Evolutionary conservation across 768 basidiomycete species (phyloP), one percentile per base, ranked within the genome.

Genomic region (Russula sp.): DNA sequence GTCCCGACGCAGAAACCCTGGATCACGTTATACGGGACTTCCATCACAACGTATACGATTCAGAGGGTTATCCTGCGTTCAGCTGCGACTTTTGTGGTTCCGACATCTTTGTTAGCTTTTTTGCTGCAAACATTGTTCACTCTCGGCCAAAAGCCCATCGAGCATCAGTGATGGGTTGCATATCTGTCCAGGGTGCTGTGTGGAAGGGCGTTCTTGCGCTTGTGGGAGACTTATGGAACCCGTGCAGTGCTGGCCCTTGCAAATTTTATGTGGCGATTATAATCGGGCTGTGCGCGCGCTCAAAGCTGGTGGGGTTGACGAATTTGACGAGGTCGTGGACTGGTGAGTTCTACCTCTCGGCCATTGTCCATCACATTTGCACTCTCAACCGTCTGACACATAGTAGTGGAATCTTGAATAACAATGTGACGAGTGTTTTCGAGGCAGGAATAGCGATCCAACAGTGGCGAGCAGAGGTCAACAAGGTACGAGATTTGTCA

Each of bases 31-130:
- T 62, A 28, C 36, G 52, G 13, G 55, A 65, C 40, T 69, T 67
- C 30, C 22, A 49, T 50, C 56, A 42, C 55, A 72, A 77, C 20
- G 42, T 56, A 38, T 59, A 61, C 20, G 57, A 64, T 36, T 57
- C 65, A 50, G 40, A 49, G 6, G 59, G 65, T n/a, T 67, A 58
- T 60, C 58, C 53, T 51, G 68, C 52, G 44, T 77, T 82, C 40
- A 76, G 70, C 9, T 93, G 92, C 70, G 90, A 93, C 71, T 92
- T 90, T 71, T 94, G 92, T 69, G 86, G 84, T 20, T 83, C 82
- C 3, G 92, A 94, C 70, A 82, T 94, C 64, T 93, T 92, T 68
- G 86, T 90, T 67, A 86, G 87, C 65, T 92, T 86, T 89, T 93
- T 66, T 85, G 89, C 71, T 93, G 91, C 71, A 70, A 72, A 1